Percentiles rank a stretch among this genome's conserved stretches.
Conservation (phyloP, 2,329 filamentous ascomycete genomes). For the Westerdykella aurantiaca region DNA sequence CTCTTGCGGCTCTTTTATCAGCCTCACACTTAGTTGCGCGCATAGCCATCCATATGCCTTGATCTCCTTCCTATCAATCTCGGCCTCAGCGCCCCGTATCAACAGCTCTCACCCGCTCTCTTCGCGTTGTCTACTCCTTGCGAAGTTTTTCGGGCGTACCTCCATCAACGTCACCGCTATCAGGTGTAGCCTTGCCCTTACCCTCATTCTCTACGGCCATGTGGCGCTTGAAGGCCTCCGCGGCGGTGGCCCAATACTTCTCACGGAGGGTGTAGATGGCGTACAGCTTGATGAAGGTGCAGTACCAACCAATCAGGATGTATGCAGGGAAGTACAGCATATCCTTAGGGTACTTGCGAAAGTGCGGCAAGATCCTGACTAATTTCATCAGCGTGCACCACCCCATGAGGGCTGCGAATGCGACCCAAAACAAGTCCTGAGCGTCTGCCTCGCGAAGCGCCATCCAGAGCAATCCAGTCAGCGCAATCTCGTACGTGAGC, state of each 20-base stretch:
- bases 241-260: constrained; percentile 12
- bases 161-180: neutral
- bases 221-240: neutral
- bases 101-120: too few species aligned
- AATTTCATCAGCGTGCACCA: constrained; percentile 54
- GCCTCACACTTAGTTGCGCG: too few species aligned
- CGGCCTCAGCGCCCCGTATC: too few species aligned
- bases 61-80: too few species aligned
- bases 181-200: too few species aligned
- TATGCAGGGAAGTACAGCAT: constrained; percentile 46
- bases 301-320: constrained; percentile 53
- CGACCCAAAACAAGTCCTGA: constrained; percentile 10
- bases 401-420: constrained; percentile 15
- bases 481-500: constrained; percentile 45
- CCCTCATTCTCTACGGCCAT: neutral
- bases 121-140: too few species aligned
- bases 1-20: too few species aligned
- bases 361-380: constrained; percentile 53
- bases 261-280: constrained; percentile 44
- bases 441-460: constrained; percentile 2
- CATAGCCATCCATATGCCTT: too few species aligned
- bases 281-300: constrained; percentile 54
- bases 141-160: too few species aligned
- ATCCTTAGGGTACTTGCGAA: constrained; percentile 49
- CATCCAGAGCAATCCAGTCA: constrained; percentile 34